Evolutionary conservation across 2,329 filamentous ascomycete genomes (phyloP).

Genomic region (Aspergillus sp.): DNA sequence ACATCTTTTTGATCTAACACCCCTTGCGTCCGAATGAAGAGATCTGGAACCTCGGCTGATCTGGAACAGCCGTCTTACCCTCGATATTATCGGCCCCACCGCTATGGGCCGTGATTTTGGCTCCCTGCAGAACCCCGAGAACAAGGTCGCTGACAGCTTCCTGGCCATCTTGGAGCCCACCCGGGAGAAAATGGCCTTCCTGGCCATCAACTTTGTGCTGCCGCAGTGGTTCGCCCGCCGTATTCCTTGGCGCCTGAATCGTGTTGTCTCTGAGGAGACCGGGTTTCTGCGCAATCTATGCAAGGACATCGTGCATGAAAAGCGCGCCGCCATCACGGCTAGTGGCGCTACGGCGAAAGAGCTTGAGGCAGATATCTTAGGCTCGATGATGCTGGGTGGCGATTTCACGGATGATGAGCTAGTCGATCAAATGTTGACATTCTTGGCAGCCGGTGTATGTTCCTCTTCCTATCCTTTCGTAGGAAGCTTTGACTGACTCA

Average conservation of each 20-base stretch:
- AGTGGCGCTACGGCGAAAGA: slow-evolving; percentile 39
- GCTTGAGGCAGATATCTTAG: slow-evolving; percentile 39
- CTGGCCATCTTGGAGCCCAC: slow-evolving; percentile 50
- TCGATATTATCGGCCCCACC: slow-evolving; percentile 59
- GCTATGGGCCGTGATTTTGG: slow-evolving; percentile 59
- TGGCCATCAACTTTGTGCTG: slow-evolving; percentile 47
- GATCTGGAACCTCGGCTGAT: background rate
- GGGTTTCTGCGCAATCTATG: slow-evolving; percentile 33
- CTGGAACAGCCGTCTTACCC: slow-evolving; percentile 46
- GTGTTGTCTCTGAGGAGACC: slow-evolving; percentile 29
- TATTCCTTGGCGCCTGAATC: slow-evolving; percentile 43
- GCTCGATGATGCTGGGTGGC: slow-evolving; percentile 38
- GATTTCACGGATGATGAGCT: slow-evolving; percentile 40
- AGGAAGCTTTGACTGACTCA: background rate
- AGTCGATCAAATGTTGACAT: slow-evolving; percentile 45
- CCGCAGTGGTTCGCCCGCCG: slow-evolving; percentile 52
- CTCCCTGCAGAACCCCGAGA: slow-evolving; percentile 50
- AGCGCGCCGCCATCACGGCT: slow-evolving; percentile 24
- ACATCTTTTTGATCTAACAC: background rate
- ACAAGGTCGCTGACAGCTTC: slow-evolving; percentile 55
- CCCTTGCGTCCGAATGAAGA: background rate
- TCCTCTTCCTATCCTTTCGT: background rate
- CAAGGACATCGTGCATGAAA: slow-evolving; percentile 36
- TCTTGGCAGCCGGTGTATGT: slow-evolving; percentile 40
- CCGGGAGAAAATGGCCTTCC: slow-evolving; percentile 43